A percentile compares a stretch with the other conserved stretches of the same genome.
Conservation (phyloP, 257 asterid species). For the Paulownia fortunei region DNA sequence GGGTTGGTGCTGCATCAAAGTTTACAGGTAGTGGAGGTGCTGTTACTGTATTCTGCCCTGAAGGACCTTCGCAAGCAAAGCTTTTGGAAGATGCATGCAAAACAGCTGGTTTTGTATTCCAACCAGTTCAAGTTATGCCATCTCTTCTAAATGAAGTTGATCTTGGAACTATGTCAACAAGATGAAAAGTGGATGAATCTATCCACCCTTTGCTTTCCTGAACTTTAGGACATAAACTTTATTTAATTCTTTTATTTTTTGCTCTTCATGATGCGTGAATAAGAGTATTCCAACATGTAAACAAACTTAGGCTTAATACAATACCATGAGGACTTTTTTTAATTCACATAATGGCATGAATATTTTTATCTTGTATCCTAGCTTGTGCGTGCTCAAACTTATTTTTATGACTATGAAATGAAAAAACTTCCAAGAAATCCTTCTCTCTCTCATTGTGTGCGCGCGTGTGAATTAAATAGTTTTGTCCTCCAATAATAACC, state of each 20-base stretch:
- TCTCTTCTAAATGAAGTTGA: slow-evolving; percentile 56
- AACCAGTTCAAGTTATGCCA: slow-evolving; percentile 61
- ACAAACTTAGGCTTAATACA: background rate
- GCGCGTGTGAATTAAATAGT: too few species aligned
- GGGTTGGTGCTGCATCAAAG: slow-evolving; percentile 84
- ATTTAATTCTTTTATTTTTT: background rate
- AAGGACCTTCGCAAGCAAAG: slow-evolving; percentile 78
- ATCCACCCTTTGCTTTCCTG: background rate
- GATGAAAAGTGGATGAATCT: slow-evolving; percentile 13
- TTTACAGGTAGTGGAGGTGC: slow-evolving; percentile 99
- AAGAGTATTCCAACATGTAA: background rate
- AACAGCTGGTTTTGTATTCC: slow-evolving; percentile 67
- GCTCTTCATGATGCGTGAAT: background rate
- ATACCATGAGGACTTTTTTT: background rate
- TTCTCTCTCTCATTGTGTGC: too few species aligned
- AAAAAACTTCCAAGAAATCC: too few species aligned
- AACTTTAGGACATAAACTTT: background rate
- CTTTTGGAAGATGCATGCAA: slow-evolving; percentile 71
- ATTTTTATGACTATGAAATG: background rate
- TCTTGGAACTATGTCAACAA: slow-evolving; percentile 45
- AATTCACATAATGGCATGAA: background rate
- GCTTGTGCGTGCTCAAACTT: background rate
- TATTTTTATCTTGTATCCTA: background rate
- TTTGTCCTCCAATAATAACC: too few species aligned
- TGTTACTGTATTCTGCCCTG: slow-evolving; percentile 79